phyloP scores from a whole-genome alignment of 306 rosid species.

The Carpinus fangiana region DNA sequence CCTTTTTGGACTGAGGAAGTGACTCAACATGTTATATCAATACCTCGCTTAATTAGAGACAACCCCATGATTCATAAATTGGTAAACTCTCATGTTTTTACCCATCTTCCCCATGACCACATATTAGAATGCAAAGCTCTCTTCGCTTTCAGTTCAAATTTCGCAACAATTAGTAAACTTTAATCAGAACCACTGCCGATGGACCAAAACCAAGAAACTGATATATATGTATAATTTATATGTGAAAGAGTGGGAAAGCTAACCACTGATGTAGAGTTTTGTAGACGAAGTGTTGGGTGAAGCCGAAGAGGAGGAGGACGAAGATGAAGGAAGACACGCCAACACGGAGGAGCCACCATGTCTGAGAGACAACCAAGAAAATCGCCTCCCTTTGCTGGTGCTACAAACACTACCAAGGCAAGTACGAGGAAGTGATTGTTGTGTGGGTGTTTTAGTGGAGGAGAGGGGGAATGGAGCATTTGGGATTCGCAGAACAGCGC shows the following conservation, averaged over 20 bases:
- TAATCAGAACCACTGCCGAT: not conserved
- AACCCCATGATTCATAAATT: too few species aligned
- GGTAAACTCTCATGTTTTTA: too few species aligned
- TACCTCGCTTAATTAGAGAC: too few species aligned
- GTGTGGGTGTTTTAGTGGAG: not conserved
- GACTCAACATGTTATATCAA: too few species aligned
- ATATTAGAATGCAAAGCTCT: not conserved
- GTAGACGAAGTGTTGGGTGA: slow-evolving; percentile 48
- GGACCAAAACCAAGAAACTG: not conserved
- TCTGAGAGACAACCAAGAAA: slow-evolving; percentile 31
- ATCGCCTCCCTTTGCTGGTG: not conserved
- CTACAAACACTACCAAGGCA: not conserved
- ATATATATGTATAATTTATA: not conserved
- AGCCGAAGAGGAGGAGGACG: slow-evolving; percentile 32
- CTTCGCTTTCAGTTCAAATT: not conserved
- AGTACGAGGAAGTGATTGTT: not conserved
- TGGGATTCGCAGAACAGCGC: not conserved
- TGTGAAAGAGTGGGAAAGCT: slow-evolving; percentile 21
- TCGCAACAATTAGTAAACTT: not conserved
- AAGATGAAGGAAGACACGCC: slow-evolving; percentile 42
- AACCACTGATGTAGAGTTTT: slow-evolving; percentile 85
- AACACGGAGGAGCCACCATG: slow-evolving; percentile 25
- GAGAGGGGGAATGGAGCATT: not conserved
- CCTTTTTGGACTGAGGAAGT: too few species aligned
- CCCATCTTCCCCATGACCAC: not conserved